These are phyloP conservation scores for Candida mesenterica DNA, from an alignment of 1,139 yeast species.

Conservation along the genomic window DNA sequence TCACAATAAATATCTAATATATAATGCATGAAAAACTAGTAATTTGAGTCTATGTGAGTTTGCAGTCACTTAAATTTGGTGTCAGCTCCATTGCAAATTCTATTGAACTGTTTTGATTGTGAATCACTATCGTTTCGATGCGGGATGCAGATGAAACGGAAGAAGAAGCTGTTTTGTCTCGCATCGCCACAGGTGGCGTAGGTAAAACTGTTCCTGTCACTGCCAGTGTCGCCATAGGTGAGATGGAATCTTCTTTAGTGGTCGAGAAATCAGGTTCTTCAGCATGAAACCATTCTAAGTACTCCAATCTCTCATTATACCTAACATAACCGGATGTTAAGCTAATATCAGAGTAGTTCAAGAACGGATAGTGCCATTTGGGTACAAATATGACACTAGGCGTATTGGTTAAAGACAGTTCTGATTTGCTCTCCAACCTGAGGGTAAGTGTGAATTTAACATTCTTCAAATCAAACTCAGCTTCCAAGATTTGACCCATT, in stretches of 20 bases:
- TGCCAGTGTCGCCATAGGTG: not conserved
- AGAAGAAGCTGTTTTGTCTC: slow-evolving; percentile 1
- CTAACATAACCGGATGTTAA: slow-evolving; percentile 57
- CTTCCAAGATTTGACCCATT: slow-evolving; percentile 48
- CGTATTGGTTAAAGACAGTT: slow-evolving; percentile 13
- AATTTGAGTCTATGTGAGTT: not conserved
- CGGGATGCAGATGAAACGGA: slow-evolving; percentile 2
- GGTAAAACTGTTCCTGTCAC: too few species aligned
- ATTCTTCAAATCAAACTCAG: slow-evolving; percentile 54
- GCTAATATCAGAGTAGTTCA: slow-evolving; percentile 40
- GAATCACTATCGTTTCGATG: slow-evolving; percentile 37
- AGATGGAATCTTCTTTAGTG: not conserved
- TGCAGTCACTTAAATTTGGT: not conserved
- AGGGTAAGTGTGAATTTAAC: slow-evolving; percentile 51
- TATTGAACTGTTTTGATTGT: slow-evolving; percentile 38
- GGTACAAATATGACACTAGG: slow-evolving; percentile 72
- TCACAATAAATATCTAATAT: too few species aligned
- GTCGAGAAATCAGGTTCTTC: slow-evolving; percentile 9
- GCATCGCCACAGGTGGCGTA: too few species aligned
- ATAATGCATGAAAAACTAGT: too few species aligned
- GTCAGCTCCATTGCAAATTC: slow-evolving; percentile 18
- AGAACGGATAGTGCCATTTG: slow-evolving; percentile 59
- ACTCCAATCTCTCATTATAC: slow-evolving; percentile 50
- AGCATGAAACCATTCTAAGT: slow-evolving; percentile 70
- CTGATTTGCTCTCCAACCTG: slow-evolving; percentile 19